These are phyloP conservation scores for Talaromyces wortmannii DNA, from an alignment of 495 filamentous ascomycete genomes.

Conservation along the genomic window DNA sequence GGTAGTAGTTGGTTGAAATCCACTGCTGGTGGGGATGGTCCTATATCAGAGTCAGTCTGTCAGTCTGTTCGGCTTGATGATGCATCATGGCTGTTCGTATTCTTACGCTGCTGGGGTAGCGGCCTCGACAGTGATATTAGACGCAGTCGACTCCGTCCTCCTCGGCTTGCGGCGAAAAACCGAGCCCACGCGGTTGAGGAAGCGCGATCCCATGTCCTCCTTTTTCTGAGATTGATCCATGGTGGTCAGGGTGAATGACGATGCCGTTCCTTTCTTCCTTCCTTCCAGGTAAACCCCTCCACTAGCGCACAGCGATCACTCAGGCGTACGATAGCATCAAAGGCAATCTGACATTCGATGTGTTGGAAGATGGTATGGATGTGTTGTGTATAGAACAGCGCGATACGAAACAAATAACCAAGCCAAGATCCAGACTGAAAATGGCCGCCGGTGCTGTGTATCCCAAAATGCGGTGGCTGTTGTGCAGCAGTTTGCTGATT, in stretches of 20 bases:
- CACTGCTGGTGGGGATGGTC: constrained; percentile 2
- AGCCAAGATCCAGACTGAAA: background rate
- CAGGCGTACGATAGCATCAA: background rate
- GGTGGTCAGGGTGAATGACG: background rate
- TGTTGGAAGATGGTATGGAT: too few relatives aligned
- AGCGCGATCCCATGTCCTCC: background rate
- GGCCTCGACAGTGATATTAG: background rate
- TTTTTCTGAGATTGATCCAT: background rate
- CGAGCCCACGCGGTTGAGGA: background rate
- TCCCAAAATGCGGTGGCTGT: background rate
- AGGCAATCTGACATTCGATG: background rate
- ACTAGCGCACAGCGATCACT: background rate
- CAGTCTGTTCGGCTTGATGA: background rate
- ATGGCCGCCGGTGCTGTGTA: background rate
- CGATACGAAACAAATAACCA: too few relatives aligned
- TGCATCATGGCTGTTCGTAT: background rate
- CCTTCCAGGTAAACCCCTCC: background rate
- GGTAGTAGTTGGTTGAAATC: constrained; percentile 3
- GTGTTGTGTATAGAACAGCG: too few relatives aligned
- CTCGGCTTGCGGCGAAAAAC: constrained; percentile 2
- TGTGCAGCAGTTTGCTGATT: background rate
- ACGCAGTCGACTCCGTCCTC: background rate
- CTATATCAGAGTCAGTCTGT: constrained; percentile 20
- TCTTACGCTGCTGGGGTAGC: background rate
- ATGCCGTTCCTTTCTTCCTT: background rate